Conservation (phyloP, 192 early-diverging fungal species). For the Nowakowskiella sp. region DNA sequence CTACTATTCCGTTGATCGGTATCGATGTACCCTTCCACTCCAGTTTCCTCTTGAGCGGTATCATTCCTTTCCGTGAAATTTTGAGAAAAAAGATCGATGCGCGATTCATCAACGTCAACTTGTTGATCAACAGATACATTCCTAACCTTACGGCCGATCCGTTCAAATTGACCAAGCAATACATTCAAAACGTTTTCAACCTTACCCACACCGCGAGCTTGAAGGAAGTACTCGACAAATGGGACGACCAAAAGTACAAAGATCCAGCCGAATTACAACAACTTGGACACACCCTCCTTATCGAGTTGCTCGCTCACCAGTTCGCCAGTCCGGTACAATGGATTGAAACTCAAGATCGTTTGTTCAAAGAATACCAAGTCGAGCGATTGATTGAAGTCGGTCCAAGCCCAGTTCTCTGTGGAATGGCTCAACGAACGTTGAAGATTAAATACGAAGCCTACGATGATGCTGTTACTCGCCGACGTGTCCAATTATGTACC, state of each 20-base stretch:
- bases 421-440: slow-evolving; percentile 88
- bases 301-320: slow-evolving; percentile 89
- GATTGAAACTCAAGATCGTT: slow-evolving; percentile 86
- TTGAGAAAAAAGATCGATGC: slow-evolving; percentile 77
- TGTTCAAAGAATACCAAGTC: slow-evolving; percentile 75
- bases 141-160: slow-evolving; percentile 90
- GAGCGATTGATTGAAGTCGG: slow-evolving; percentile 87
- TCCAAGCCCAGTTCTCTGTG: slow-evolving; percentile 77
- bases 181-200: slow-evolving; percentile 63
- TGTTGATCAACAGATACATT: slow-evolving; percentile 81
- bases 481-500: slow-evolving; percentile 81
- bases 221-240: slow-evolving; percentile 68
- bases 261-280: slow-evolving; percentile 78
- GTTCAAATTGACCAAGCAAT: slow-evolving; percentile 68
- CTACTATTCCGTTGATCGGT: slow-evolving; percentile 83
- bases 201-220: slow-evolving; percentile 68
- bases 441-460: slow-evolving; percentile 96
- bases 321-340: slow-evolving; percentile 89
- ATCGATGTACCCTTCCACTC: slow-evolving; percentile 99
- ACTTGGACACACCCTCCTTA: slow-evolving; percentile 73
- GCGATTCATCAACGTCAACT: slow-evolving; percentile 69
- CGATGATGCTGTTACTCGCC: slow-evolving; percentile 85
- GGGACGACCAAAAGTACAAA: slow-evolving; percentile 61
- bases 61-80: slow-evolving; percentile 85
- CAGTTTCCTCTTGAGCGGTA: slow-evolving; percentile 82